These are phyloP conservation scores for Apophysomyces sp. DNA, from an alignment of 371 early-diverging fungal genomes.

Conservation along the genomic window DNA sequence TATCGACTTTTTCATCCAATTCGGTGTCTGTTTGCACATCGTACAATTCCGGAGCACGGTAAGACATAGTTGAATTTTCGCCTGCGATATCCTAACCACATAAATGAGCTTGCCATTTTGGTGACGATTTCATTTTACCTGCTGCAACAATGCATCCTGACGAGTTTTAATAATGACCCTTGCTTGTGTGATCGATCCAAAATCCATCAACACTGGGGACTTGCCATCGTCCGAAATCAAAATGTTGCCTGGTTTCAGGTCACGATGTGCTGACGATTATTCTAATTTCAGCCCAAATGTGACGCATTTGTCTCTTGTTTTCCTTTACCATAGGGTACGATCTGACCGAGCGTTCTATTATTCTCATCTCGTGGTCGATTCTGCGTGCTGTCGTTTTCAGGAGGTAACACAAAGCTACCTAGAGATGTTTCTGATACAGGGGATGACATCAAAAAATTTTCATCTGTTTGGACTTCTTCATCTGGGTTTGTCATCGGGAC, in stretches of 20 bases:
- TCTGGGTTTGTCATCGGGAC: slow-evolving; percentile 36
- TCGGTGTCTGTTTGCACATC: slow-evolving; percentile 64
- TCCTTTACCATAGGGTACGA: slow-evolving; percentile 10
- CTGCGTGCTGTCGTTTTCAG: not conserved
- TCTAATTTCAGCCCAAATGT: not conserved
- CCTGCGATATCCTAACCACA: slow-evolving; percentile 54
- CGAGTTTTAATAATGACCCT: slow-evolving; percentile 54
- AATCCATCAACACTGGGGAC: slow-evolving; percentile 70
- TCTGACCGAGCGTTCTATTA: not conserved
- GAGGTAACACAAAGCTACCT: not conserved
- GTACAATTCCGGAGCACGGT: slow-evolving; percentile 78
- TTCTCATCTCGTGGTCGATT: not conserved
- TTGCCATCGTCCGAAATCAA: slow-evolving; percentile 63
- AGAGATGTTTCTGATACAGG: slow-evolving; percentile 1
- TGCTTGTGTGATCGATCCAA: slow-evolving; percentile 66
- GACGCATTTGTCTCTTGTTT: not conserved
- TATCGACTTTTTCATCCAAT: slow-evolving; percentile 73
- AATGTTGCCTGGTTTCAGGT: slow-evolving; percentile 71
- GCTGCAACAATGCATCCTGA: slow-evolving; percentile 63
- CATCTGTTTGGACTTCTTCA: slow-evolving; percentile 18
- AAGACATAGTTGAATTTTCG: slow-evolving; percentile 69
- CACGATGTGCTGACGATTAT: slow-evolving; percentile 56
- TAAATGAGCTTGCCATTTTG: not conserved
- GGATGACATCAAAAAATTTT: slow-evolving; percentile 1
- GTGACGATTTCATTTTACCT: slow-evolving; percentile 17